Conservation (phyloP, 345 rosid species). For the Erysimum cheiranthoides region DNA sequence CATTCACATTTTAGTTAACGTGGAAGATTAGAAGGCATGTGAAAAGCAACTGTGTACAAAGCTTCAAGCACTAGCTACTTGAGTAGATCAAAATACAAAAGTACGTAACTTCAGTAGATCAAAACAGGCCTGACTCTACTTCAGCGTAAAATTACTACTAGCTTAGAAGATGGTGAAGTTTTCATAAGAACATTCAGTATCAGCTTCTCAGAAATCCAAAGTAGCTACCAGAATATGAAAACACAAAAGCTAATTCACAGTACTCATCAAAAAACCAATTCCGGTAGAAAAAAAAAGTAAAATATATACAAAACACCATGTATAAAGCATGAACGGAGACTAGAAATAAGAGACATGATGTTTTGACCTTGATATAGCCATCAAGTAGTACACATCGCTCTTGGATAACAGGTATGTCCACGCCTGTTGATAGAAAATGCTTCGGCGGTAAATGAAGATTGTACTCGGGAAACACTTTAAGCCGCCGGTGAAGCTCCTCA, state of each 20-base stretch:
- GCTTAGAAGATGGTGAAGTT: constrained; percentile 14
- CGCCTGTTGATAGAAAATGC: constrained; percentile 93
- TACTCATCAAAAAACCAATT: constrained; percentile 20
- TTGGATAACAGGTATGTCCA: constrained; percentile 78
- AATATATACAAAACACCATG: constrained; percentile 13
- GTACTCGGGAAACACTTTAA: constrained; percentile 87
- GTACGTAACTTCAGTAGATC: constrained; percentile 17
- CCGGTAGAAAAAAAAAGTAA: not conserved
- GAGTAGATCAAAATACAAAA: not conserved
- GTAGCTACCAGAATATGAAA: constrained; percentile 27
- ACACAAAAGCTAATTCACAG: constrained; percentile 24
- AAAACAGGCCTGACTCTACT: constrained; percentile 28
- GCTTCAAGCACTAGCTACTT: constrained; percentile 31
- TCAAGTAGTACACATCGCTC: constrained; percentile 93
- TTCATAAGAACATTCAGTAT: constrained; percentile 9
- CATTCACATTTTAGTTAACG: constrained; percentile 24
- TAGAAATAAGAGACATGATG: constrained; percentile 28
- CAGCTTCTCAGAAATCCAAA: constrained; percentile 24
- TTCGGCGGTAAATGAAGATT: constrained; percentile 96
- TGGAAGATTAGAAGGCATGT: constrained; percentile 18
- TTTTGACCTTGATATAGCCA: constrained; percentile 80
- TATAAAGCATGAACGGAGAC: constrained; percentile 29
- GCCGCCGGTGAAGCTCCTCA: constrained; percentile 97
- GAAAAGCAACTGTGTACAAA: constrained; percentile 21
- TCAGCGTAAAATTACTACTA: constrained; percentile 15